Evolutionary conservation across 1,139 yeast genomes (phyloP).

Genomic region (Yamadazyma dushanensis): DNA sequence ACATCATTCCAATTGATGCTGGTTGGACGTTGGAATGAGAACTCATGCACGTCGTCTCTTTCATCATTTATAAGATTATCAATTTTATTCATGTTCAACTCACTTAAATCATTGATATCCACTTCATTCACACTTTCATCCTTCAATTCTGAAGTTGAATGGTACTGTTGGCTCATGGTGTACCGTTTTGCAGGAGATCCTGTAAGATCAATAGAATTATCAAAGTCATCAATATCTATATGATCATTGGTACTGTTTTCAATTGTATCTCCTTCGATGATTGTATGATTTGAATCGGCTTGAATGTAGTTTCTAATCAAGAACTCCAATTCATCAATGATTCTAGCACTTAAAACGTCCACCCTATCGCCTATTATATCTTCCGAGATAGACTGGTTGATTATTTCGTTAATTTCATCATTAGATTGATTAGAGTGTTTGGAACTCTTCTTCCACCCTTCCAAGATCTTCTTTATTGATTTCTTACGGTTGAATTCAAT

Average conservation of each 20-base stretch:
- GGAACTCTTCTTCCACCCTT: conserved; percentile 39
- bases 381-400: conserved; percentile 14
- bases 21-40: conserved; percentile 43
- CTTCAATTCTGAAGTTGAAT: conserved; percentile 4
- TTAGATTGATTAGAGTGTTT: conserved; percentile 13
- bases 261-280: conserved; percentile 24
- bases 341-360: conserved; percentile 77
- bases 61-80: conserved; percentile 36
- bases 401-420: conserved; percentile 15
- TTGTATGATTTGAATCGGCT: conserved; percentile 22
- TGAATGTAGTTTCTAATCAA: conserved; percentile 38
- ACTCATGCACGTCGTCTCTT: conserved; percentile 22
- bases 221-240: conserved; percentile 16
- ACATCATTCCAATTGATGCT: conserved; percentile 50
- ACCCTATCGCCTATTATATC: conserved; percentile 45
- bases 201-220: conserved; percentile 14
- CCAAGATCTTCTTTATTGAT: conserved; percentile 41
- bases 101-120: conserved; percentile 42
- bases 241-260: conserved; percentile 14
- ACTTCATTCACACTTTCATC: conserved; percentile 12
- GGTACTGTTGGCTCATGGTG: conserved; percentile 5
- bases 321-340: conserved; percentile 68
- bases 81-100: conserved; percentile 38
- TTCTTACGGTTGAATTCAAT: conserved; percentile 29
- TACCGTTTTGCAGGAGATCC: conserved; percentile 4